A percentile compares a stretch with the other conserved stretches of the same genome.
These are phyloP conservation scores for Acanthamoeba lenticulata DNA, from an alignment of 208 protist species.

Conservation along the genomic window DNA sequence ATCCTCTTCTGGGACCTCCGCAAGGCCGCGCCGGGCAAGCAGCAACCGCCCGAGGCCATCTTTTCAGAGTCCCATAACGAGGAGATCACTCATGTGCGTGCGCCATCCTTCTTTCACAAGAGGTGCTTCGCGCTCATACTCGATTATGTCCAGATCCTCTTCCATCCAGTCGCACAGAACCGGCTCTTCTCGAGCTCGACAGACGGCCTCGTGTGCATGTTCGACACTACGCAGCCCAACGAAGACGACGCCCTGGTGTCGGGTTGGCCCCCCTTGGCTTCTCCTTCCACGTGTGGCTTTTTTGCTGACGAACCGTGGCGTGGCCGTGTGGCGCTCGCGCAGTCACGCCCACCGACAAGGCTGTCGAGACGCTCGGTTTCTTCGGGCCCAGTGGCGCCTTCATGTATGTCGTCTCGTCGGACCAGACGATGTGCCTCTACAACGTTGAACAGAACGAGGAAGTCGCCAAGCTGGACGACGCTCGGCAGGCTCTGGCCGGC, in stretches of 20 bases:
- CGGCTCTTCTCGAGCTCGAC: not conserved
- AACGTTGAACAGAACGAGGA: conserved; percentile 48
- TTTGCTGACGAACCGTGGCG: too few relatives aligned
- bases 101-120: not conserved
- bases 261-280: too few relatives aligned
- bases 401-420: conserved; percentile 36
- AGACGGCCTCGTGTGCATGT: conserved; percentile 30
- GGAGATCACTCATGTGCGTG: not conserved
- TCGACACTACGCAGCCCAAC: not conserved
- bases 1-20: conserved; percentile 55
- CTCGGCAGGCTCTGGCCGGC: not conserved
- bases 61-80: conserved; percentile 28
- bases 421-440: conserved; percentile 9
- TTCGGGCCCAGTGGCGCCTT: not conserved
- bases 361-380: not conserved
- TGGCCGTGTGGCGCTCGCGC: not conserved
- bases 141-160: not conserved
- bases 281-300: too few relatives aligned
- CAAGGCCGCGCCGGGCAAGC: not conserved
- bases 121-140: not conserved
- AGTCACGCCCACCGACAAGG: conserved; percentile 4
- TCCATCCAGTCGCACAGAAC: not conserved
- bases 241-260: conserved; percentile 14
- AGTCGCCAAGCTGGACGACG: conserved; percentile 2
- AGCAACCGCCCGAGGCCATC: not conserved